Evolutionary conservation across 768 basidiomycete genomes (phyloP).

Genomic region (Termitomyces titanicus): DNA sequence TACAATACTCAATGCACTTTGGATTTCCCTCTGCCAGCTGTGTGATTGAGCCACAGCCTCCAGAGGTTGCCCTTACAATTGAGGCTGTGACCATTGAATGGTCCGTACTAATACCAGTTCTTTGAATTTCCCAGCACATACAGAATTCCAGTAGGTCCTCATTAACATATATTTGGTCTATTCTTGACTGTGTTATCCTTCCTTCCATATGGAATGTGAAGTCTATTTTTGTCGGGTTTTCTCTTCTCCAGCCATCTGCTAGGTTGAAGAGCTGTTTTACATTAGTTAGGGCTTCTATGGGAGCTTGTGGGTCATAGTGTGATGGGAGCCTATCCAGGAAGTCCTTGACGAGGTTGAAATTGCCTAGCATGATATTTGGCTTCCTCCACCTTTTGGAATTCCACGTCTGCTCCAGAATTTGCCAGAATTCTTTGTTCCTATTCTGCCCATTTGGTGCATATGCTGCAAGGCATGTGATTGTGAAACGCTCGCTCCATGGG

Average conservation of each 20-base stretch:
- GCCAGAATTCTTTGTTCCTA: too few species aligned
- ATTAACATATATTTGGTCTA: background rate
- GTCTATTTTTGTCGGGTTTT: background rate
- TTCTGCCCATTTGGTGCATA: too few species aligned
- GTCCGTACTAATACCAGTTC: conserved; percentile 1
- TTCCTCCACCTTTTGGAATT: too few species aligned
- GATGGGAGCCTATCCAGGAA: background rate
- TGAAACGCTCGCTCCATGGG: too few species aligned
- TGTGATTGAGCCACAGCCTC: too few species aligned
- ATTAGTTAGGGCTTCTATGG: background rate
- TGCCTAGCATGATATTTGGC: too few species aligned
- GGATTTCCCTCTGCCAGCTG: too few species aligned
- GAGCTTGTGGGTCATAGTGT: background rate
- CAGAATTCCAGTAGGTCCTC: background rate
- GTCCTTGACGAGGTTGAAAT: background rate
- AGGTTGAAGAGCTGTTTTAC: background rate
- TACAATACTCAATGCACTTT: too few species aligned
- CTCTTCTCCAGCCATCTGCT: conserved; percentile 6
- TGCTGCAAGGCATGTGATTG: too few species aligned
- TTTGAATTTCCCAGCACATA: conserved; percentile 1
- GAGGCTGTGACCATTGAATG: conserved; percentile 4
- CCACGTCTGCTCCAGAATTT: too few species aligned
- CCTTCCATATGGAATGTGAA: background rate
- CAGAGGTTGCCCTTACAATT: too few species aligned
- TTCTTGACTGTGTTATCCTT: too few species aligned